These are phyloP conservation scores for Blastobotrys malaysiensis DNA, from an alignment of 1,139 yeast genomes.

Conservation along the genomic window DNA sequence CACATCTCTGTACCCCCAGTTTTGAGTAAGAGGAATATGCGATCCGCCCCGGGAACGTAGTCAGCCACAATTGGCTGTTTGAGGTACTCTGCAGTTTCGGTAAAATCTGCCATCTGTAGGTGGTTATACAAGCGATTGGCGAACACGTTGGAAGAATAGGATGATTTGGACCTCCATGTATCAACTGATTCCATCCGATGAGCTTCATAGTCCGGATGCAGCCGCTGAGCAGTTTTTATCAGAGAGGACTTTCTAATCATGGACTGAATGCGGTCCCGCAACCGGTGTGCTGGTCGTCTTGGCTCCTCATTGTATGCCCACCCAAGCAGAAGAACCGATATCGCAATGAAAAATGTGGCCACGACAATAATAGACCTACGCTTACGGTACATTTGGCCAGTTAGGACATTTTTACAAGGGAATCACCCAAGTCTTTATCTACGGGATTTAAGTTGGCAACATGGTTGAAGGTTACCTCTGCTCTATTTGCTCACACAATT, in stretches of 20 bases:
- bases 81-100: conserved; percentile 15
- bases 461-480: not conserved
- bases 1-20: conserved; percentile 36
- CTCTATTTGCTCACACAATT: too few relatives aligned
- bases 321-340: not conserved
- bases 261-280: not conserved
- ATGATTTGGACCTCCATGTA: not conserved
- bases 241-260: not conserved
- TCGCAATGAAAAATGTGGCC: not conserved
- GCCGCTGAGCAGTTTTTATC: not conserved
- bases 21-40: conserved; percentile 32
- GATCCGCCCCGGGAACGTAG: conserved; percentile 22
- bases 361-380: not conserved
- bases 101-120: conserved; percentile 5
- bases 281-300: not conserved
- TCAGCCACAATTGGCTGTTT: conserved; percentile 25
- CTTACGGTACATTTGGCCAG: not conserved
- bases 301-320: not conserved
- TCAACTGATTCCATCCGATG: not conserved
- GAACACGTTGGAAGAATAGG: not conserved
- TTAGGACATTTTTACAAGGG: not conserved
- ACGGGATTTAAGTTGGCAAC: not conserved
- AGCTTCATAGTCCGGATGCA: not conserved
- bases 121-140: not conserved
- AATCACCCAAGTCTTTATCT: not conserved